Base-by-base conservation (phyloP, 352 stramenopile genomes). In the Peronosclerospora sorghi region DNA sequence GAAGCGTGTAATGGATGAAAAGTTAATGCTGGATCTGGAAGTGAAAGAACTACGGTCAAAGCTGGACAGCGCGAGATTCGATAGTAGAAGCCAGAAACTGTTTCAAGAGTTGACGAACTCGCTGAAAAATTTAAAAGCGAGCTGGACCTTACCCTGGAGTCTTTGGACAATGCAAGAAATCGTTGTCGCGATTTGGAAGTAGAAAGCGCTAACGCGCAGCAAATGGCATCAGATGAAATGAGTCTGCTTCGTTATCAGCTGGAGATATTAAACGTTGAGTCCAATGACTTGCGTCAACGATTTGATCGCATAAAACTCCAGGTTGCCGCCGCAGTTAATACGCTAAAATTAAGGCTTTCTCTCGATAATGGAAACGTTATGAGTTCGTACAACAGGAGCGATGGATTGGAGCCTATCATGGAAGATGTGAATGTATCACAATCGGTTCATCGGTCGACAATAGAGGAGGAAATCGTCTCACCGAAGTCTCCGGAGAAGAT, bases 1-100 rank as follows among this genome's bases (percentile, higher is more conserved):
- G 15, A 54, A 54, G 40, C 8, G 35, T 35, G 41, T 60, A n/a
- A 20, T 54, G 5, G 54, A 71, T 13, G 64, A 69, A 29, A 66
- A 82, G 18, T 41, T 66, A 32, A 23, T 60, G 21, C 44, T 73
- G n/a, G 55, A 68, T 28, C 60, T 73, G 56, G 61, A 67, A 14
- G 41, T 72, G 2, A 56, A 77, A 28, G 59, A 74, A 20, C 24
- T 78, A 17, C 56, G 51, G 8, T 20, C 32, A 17, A 56, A 54
- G n/a, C n/a, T n/a, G n/a, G n/a, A n/a, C n/a, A n/a, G n/a, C n/a
- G n/a, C n/a, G n/a, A n/a, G n/a, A 5, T 7, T 64, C 29, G 43
- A 35, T 23, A 20, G 39, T 9, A 13, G 6, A 18, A 17, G 3
- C n/a, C 41, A n/a, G 45, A 37, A 35, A 43, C 35, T 43, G 8